These are phyloP conservation scores for Sclerotinia sclerotiorum DNA, from an alignment of 2,329 filamentous ascomycete genomes.

Conservation along the genomic window DNA sequence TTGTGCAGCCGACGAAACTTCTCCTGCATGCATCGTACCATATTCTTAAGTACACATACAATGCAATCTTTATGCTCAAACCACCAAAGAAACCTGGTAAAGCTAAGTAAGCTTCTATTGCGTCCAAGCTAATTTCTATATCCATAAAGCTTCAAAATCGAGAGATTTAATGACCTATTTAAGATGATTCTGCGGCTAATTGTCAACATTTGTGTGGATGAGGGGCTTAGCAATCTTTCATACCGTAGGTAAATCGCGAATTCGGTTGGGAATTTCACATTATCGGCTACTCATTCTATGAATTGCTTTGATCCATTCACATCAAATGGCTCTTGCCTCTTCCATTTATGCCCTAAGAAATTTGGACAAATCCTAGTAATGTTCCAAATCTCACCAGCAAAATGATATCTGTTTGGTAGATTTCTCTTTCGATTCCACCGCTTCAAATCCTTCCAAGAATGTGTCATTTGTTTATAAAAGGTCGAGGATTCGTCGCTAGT, in stretches of 20 bases:
- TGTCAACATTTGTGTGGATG: constrained; percentile 23
- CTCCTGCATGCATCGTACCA: constrained; percentile 28
- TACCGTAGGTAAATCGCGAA: constrained; percentile 24
- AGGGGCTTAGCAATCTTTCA: constrained; percentile 19
- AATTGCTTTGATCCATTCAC: constrained; percentile 26
- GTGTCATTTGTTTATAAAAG: constrained; percentile 24
- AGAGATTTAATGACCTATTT: constrained; percentile 26
- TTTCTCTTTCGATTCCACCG: not conserved
- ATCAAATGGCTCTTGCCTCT: constrained; percentile 19
- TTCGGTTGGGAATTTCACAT: constrained; percentile 25
- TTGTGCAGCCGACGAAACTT: constrained; percentile 20
- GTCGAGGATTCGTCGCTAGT: not conserved
- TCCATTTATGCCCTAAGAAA: constrained; percentile 10
- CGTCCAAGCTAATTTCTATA: constrained; percentile 26
- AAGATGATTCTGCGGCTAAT: not conserved
- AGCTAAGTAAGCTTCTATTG: constrained; percentile 28
- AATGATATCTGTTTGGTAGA: constrained; percentile 27
- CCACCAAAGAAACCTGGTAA: constrained; percentile 25
- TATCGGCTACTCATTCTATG: constrained; percentile 27
- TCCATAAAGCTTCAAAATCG: constrained; percentile 1
- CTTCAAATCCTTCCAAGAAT: constrained; percentile 26
- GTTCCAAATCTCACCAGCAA: constrained; percentile 15
- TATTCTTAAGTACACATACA: constrained; percentile 26
- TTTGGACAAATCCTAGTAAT: constrained; percentile 24
- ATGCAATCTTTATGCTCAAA: constrained; percentile 25